A percentile compares a stretch with the other conserved stretches of the same genome.
Conservation (phyloP, 345 rosid species). For the Euphorbia lathyris region DNA sequence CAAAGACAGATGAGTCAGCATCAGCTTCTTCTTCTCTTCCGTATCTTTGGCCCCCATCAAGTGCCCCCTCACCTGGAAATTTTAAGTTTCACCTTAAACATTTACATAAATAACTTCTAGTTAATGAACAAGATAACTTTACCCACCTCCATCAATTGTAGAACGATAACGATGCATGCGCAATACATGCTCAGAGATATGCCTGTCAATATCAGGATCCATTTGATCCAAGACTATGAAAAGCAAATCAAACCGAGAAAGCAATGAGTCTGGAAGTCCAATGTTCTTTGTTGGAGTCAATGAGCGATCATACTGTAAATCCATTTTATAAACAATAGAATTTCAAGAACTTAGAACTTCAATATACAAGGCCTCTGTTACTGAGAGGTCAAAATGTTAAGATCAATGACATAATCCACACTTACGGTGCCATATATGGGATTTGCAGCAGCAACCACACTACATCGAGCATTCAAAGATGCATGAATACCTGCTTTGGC, state of each 20-base stretch:
- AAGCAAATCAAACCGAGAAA: slow-evolving; percentile 93
- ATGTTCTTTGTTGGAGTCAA: slow-evolving; percentile 97
- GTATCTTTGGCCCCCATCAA: slow-evolving; percentile 60
- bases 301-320: slow-evolving; percentile 90
- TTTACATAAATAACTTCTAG: not conserved
- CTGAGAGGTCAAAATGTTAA: not conserved
- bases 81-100: slow-evolving; percentile 20
- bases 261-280: slow-evolving; percentile 99
- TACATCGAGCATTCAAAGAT: slow-evolving; percentile 93
- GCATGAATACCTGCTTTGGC: slow-evolving; percentile 99
- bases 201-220: slow-evolving; percentile 92
- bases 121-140: slow-evolving; percentile 4
- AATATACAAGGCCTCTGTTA: slow-evolving; percentile 4
- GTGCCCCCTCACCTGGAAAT: slow-evolving; percentile 52
- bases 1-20: slow-evolving; percentile 72
- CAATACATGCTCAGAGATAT: slow-evolving; percentile 88
- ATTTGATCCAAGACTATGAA: slow-evolving; percentile 98
- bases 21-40: slow-evolving; percentile 82
- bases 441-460: slow-evolving; percentile 99
- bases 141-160: slow-evolving; percentile 68
- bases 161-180: slow-evolving; percentile 93
- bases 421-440: slow-evolving; percentile 99
- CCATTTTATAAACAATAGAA: slow-evolving; percentile 18
- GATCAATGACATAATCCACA: slow-evolving; percentile 9
- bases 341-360: slow-evolving; percentile 3